Percentiles rank a stretch among this genome's conserved stretches.
Evolutionary conservation across 2,329 filamentous ascomycete genomes (phyloP).

Genomic region (Bisporella sp.): DNA sequence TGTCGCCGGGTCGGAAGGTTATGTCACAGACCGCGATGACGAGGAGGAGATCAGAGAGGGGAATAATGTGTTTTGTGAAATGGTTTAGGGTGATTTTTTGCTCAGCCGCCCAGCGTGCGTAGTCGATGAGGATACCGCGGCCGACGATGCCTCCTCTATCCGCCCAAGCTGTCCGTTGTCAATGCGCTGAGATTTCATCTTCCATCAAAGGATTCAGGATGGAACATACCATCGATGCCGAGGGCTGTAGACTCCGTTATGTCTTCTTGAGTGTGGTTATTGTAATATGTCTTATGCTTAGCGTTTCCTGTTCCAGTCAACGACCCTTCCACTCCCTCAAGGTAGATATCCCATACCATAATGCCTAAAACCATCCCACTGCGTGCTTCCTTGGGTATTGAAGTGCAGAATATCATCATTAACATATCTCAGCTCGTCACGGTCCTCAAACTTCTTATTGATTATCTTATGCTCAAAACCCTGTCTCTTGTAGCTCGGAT

Average conservation of each 20-base stretch:
- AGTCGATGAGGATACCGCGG: constrained; percentile 44
- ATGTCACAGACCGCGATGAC: neutral
- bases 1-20: neutral
- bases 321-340: neutral
- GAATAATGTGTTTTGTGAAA: too few species aligned
- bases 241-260: neutral
- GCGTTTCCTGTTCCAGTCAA: neutral
- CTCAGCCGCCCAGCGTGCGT: constrained; percentile 16
- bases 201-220: neutral
- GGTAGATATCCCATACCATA: neutral
- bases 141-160: constrained; percentile 39
- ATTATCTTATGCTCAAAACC: constrained; percentile 1
- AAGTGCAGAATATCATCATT: neutral
- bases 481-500: neutral
- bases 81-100: neutral
- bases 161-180: neutral
- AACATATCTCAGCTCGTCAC: neutral
- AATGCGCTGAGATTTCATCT: neutral
- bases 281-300: neutral
- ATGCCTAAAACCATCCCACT: constrained; percentile 2
- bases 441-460: neutral
- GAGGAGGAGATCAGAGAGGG: too few species aligned
- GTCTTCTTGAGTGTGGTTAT: neutral
- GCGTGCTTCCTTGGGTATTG: neutral
- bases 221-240: neutral